Evolutionary conservation across 768 basidiomycete species (phyloP).

Genomic region (Pulveroboletus sp.): DNA sequence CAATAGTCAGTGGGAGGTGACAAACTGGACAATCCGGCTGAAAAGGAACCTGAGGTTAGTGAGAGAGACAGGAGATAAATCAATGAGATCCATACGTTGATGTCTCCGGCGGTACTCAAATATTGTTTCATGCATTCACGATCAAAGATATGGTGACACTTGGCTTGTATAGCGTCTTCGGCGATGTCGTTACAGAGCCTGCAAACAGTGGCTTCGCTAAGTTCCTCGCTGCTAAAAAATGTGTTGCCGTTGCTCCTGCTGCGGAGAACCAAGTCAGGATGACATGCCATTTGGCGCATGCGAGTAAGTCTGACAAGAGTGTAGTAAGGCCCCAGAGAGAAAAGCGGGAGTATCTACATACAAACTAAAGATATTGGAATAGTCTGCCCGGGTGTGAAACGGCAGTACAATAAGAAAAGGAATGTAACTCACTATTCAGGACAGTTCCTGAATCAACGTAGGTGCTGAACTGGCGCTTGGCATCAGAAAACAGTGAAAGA

Average conservation of each 20-base stretch:
- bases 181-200: constrained; percentile 95
- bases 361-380: constrained; percentile 86
- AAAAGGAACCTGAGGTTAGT: neutral
- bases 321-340: neutral
- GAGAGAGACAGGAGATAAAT: neutral
- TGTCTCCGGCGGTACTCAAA: constrained; percentile 67
- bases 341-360: constrained; percentile 31
- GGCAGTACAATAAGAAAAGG: neutral
- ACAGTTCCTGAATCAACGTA: constrained; percentile 89
- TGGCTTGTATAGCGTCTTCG: constrained; percentile 93
- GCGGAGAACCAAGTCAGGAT: constrained; percentile 89
- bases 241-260: constrained; percentile 72
- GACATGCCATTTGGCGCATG: constrained; percentile 94
- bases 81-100: constrained; percentile 43
- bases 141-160: constrained; percentile 93
- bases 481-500: constrained; percentile 85
- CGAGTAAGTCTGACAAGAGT: constrained; percentile 69
- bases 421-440: constrained; percentile 70
- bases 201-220: constrained; percentile 79
- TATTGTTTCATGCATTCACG: constrained; percentile 95
- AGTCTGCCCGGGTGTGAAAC: constrained; percentile 46
- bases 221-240: constrained; percentile 52
- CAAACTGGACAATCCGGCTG: constrained; percentile 95
- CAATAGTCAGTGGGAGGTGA: constrained; percentile 87
- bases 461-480: constrained; percentile 87